Conservation (phyloP, 2,329 filamentous ascomycete species). For the Colletotrichum liaoningense region DNA sequence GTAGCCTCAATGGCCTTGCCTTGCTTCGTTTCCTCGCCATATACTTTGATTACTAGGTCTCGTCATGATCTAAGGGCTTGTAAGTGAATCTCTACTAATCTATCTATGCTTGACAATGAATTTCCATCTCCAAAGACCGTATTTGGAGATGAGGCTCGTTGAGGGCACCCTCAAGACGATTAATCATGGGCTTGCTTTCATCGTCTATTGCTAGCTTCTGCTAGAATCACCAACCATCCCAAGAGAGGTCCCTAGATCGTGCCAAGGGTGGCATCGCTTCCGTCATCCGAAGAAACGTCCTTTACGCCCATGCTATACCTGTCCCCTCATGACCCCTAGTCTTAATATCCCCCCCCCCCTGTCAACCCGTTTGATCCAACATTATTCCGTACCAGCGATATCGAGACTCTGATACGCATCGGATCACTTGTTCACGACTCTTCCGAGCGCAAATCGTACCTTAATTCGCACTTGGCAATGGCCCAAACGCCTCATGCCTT, state of each 20-base stretch:
- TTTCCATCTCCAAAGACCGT: background rate
- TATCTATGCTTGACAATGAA: too few species aligned
- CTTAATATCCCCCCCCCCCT: background rate
- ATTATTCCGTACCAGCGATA: slow-evolving; percentile 18
- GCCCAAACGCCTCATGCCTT: slow-evolving; percentile 4
- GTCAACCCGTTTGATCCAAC: slow-evolving; percentile 13
- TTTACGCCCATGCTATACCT: background rate
- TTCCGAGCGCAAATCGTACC: slow-evolving; percentile 19
- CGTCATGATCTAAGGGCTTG: background rate
- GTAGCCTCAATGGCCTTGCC: background rate
- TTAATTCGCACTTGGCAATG: slow-evolving; percentile 27
- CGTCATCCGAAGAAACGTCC: slow-evolving; percentile 11
- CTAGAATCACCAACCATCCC: too few species aligned
- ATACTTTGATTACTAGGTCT: background rate
- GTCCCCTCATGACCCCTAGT: slow-evolving; percentile 2
- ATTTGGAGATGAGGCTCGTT: background rate
- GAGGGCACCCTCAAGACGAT: too few species aligned
- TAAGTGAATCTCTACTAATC: too few species aligned
- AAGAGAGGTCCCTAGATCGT: background rate
- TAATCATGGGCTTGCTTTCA: too few species aligned
- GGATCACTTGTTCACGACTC: background rate
- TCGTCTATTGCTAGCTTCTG: too few species aligned
- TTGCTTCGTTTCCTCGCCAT: background rate
- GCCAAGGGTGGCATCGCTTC: background rate
- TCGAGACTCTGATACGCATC: slow-evolving; percentile 19